Percentiles rank a stretch among this genome's conserved stretches.
Conservation (phyloP, 441 rosid species). For the Populus hybrid region DNA sequence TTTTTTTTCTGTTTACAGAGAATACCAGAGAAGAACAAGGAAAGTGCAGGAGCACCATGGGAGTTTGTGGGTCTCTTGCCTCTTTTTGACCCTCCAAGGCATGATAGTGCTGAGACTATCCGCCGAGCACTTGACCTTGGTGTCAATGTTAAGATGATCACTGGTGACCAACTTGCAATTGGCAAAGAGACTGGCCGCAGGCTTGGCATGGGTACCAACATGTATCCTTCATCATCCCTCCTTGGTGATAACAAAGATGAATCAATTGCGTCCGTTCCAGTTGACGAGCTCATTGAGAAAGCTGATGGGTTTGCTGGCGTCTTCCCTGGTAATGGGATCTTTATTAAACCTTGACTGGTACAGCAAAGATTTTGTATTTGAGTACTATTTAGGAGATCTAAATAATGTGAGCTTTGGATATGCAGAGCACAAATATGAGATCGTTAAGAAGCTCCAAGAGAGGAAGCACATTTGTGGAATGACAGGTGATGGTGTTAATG, state of each 20-base stretch:
- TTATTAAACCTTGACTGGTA: not conserved
- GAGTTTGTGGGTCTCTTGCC: slow-evolving; percentile 79
- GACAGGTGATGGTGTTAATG: slow-evolving; percentile 93
- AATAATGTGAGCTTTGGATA: not conserved
- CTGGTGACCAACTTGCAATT: slow-evolving; percentile 89
- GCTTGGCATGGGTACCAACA: slow-evolving; percentile 89
- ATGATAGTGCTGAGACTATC: slow-evolving; percentile 85
- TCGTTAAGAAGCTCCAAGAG: slow-evolving; percentile 73
- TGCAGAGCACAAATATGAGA: slow-evolving; percentile 82
- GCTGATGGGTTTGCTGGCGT: slow-evolving; percentile 93
- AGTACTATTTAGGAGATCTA: no score
- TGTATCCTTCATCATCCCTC: slow-evolving; percentile 80
- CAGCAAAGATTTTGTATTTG: no score
- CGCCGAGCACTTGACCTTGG: slow-evolving; percentile 80
- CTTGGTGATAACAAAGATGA: slow-evolving; percentile 59
- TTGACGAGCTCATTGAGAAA: slow-evolving; percentile 71
- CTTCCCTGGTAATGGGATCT: slow-evolving; percentile 56
- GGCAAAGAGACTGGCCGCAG: slow-evolving; percentile 88
- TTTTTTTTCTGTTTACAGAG: slow-evolving; percentile 23
- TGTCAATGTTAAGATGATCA: slow-evolving; percentile 88
- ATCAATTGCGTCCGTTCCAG: slow-evolving; percentile 48
- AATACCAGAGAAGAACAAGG: slow-evolving; percentile 63
- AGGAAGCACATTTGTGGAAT: slow-evolving; percentile 80
- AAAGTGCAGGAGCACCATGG: slow-evolving; percentile 70
- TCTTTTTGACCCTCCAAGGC: slow-evolving; percentile 86